These are phyloP conservation scores for Biscogniauxia mediterranea DNA, from an alignment of 2,329 filamentous ascomycete genomes.

Conservation along the genomic window DNA sequence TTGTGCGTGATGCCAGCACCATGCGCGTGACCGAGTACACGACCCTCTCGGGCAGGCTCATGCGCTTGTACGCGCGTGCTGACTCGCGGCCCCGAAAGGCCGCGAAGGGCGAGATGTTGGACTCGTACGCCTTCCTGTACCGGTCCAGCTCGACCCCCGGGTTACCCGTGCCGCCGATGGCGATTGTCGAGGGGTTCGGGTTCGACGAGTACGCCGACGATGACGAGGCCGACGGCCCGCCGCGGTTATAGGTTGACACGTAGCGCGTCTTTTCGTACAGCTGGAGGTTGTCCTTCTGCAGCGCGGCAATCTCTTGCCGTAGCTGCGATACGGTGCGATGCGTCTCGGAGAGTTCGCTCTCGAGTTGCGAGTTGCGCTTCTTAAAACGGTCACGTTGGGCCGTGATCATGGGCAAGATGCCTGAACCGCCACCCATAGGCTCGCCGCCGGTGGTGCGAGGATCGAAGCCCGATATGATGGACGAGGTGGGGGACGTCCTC, in stretches of 20 bases:
- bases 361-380: constrained; percentile 87
- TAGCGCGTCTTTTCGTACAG: constrained; percentile 98
- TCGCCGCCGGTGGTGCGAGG: constrained; percentile 60
- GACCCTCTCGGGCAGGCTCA: constrained; percentile 86
- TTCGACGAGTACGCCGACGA: constrained; percentile 65
- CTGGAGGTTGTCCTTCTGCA: constrained; percentile 94
- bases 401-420: constrained; percentile 96
- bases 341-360: constrained; percentile 81
- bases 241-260: constrained; percentile 86
- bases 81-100: constrained; percentile 94
- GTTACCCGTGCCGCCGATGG: constrained; percentile 52
- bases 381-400: constrained; percentile 98
- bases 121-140: constrained; percentile 91
- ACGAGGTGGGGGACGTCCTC: constrained; percentile 84
- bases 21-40: constrained; percentile 90
- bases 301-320: constrained; percentile 82
- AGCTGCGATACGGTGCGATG: constrained; percentile 82
- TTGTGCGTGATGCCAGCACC: constrained; percentile 84
- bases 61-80: constrained; percentile 83
- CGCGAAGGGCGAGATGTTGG: constrained; percentile 91
- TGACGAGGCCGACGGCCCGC: constrained; percentile 58
- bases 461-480: constrained; percentile 97
- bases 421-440: constrained; percentile 71
- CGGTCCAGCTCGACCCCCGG: constrained; percentile 73
- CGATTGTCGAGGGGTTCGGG: constrained; percentile 72